phyloP scores from a whole-genome alignment of 2,329 filamentous ascomycete species.

The Lachnellula hyalina region DNA sequence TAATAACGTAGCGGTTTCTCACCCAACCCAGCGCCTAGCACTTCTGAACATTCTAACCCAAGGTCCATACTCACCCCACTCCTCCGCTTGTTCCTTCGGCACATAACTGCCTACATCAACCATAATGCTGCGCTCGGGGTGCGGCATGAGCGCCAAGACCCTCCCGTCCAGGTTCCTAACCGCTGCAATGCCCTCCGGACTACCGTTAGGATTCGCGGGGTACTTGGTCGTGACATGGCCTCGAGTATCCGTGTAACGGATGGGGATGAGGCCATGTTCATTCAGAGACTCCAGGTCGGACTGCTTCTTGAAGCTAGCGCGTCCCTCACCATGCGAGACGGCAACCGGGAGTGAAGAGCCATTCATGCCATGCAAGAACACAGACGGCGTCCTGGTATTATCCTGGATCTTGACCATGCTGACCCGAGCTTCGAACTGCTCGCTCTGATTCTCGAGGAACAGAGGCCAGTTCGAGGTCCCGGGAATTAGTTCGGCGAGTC shows the following conservation, averaged over 20 bases:
- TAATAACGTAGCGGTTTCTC: background rate
- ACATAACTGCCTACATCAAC: conserved; percentile 62
- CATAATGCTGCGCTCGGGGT: conserved; percentile 66
- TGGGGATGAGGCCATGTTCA: conserved; percentile 62
- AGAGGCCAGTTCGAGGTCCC: conserved; percentile 79
- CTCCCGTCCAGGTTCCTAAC: conserved; percentile 60
- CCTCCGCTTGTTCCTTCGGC: conserved; percentile 47
- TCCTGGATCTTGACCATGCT: conserved; percentile 79
- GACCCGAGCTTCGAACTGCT: conserved; percentile 86
- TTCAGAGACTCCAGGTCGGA: conserved; percentile 51
- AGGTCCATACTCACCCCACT: conserved; percentile 66
- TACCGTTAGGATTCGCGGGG: conserved; percentile 79
- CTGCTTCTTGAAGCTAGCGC: conserved; percentile 62
- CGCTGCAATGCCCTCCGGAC: conserved; percentile 62
- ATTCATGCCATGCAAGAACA: conserved; percentile 87
- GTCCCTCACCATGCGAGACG: conserved; percentile 86
- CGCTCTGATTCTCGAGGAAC: conserved; percentile 77
- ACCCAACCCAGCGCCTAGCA: conserved; percentile 67
- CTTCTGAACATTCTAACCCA: conserved; percentile 70
- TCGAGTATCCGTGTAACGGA: conserved; percentile 84
- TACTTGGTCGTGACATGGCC: conserved; percentile 72
- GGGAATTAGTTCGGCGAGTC: conserved; percentile 77
- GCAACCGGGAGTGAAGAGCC: conserved; percentile 78
- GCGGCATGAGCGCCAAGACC: conserved; percentile 69
- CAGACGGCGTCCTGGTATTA: conserved; percentile 53